These are phyloP conservation scores for Trypanosoma scelopori DNA, from an alignment of 208 protist genomes.

Conservation along the genomic window DNA sequence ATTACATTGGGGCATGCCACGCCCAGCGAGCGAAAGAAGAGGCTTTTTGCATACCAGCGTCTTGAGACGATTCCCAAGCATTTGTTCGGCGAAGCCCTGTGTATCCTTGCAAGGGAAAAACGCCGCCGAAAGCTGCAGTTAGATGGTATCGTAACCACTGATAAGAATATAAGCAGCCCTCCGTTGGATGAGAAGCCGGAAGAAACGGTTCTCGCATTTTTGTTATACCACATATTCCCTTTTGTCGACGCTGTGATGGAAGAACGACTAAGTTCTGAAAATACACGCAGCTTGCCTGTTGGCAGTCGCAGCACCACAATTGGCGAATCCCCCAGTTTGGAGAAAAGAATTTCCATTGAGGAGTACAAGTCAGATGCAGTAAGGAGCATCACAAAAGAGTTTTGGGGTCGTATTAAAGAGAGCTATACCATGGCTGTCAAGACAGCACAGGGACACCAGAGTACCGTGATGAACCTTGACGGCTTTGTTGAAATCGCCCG, in stretches of 20 bases:
- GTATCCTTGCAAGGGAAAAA: constrained; percentile 30
- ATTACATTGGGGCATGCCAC: constrained; percentile 15
- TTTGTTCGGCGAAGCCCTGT: constrained; percentile 31
- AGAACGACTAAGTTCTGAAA: constrained; percentile 3
- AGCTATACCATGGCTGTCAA: constrained; percentile 32
- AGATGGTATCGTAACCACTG: constrained; percentile 10
- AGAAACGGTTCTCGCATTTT: constrained; percentile 30
- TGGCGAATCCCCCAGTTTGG: constrained; percentile 4
- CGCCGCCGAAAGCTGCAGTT: constrained; percentile 5
- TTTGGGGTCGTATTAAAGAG: constrained; percentile 38
- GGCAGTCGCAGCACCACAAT: not conserved
- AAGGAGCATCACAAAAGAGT: constrained; percentile 34
- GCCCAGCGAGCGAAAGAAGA: constrained; percentile 5
- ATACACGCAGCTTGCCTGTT: not conserved
- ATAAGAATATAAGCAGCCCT: not conserved
- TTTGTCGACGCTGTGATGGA: constrained; percentile 27
- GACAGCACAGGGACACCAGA: constrained; percentile 19
- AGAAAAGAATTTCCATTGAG: constrained; percentile 9
- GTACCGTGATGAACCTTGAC: constrained; percentile 39
- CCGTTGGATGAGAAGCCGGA: constrained; percentile 21
- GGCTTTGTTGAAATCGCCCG: constrained; percentile 43
- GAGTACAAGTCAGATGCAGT: constrained; percentile 35
- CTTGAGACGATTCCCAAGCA: constrained; percentile 29
- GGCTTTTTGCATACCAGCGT: constrained; percentile 41
- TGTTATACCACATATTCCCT: constrained; percentile 40